Conservation (phyloP, 129 eudicot species). For the Escallonia herrerae region DNA sequence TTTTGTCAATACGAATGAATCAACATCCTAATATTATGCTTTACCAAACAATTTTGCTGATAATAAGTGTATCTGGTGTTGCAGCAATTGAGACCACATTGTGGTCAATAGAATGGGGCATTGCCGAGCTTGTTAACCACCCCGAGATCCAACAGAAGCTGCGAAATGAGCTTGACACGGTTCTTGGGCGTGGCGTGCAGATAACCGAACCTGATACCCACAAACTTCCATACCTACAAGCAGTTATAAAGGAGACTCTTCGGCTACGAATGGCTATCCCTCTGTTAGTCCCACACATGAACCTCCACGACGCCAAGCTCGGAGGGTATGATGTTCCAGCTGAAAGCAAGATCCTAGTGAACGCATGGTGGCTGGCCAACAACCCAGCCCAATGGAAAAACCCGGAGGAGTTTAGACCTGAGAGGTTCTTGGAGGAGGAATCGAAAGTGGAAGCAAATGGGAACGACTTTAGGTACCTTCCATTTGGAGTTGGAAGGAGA, state of each 20-base stretch:
- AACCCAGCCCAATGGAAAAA: slow-evolving; percentile 85
- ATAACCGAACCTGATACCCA: slow-evolving; percentile 71
- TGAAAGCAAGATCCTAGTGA: slow-evolving; percentile 79
- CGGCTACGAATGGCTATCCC: slow-evolving; percentile 90
- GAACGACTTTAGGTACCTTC: slow-evolving; percentile 75
- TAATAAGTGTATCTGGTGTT: no score
- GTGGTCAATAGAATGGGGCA: slow-evolving; percentile 54
- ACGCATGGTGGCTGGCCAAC: slow-evolving; percentile 94
- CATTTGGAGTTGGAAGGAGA: slow-evolving; percentile 86
- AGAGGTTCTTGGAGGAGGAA: slow-evolving; percentile 91
- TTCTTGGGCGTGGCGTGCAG: slow-evolving; percentile 59
- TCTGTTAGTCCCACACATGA: slow-evolving; percentile 95
- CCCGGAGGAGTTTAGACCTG: slow-evolving; percentile 94
- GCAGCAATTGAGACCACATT: slow-evolving; percentile 56
- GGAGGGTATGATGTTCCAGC: slow-evolving; percentile 77
- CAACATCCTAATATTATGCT: no score
- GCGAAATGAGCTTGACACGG: slow-evolving; percentile 29
- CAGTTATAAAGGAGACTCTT: slow-evolving; percentile 84
- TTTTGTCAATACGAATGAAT: no score
- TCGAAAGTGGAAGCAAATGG: slow-evolving; percentile 81
- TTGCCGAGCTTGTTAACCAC: slow-evolving; percentile 51
- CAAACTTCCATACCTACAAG: slow-evolving; percentile 88
- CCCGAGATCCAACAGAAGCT: slow-evolving; percentile 34
- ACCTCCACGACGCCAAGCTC: slow-evolving; percentile 83
- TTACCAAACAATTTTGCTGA: no score